A percentile compares a stretch with the other conserved stretches of the same genome.
Evolutionary conservation across 352 stramenopile genomes (phyloP).

Genomic region (Phytophthora vignae): DNA sequence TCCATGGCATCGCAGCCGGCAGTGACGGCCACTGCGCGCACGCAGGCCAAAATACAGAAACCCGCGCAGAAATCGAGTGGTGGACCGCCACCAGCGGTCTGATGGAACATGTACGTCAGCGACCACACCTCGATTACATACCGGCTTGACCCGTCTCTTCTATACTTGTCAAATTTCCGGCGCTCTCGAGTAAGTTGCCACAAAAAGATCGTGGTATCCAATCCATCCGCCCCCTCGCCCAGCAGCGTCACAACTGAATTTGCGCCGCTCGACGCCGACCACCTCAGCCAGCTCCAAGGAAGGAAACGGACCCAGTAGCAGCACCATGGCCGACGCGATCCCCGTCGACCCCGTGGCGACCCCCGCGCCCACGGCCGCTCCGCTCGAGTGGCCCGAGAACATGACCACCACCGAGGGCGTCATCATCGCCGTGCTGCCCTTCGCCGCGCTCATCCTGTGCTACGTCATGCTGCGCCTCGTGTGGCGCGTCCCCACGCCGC

Average conservation of each 20-base stretch:
- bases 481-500: conserved; percentile 56
- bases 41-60: conserved; percentile 3
- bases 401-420: conserved; percentile 50
- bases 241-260: conserved; percentile 32
- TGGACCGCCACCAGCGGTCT: neutral
- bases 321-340: conserved; percentile 31
- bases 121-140: conserved; percentile 5
- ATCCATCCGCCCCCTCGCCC: conserved; percentile 9
- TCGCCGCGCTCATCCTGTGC: conserved; percentile 57
- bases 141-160: neutral
- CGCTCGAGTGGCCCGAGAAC: conserved; percentile 49
- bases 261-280: conserved; percentile 23
- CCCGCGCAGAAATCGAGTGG: conserved; percentile 4
- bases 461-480: conserved; percentile 75
- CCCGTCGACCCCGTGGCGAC: conserved; percentile 15
- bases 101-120: neutral
- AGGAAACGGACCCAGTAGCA: conserved; percentile 6
- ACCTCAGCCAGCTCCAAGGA: conserved; percentile 2
- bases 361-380: conserved; percentile 16
- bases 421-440: conserved; percentile 51
- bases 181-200: conserved; percentile 10
- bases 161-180: conserved; percentile 1
- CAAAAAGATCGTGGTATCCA: conserved; percentile 16
- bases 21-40: no score
- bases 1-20: no score